These are phyloP conservation scores for Solanum appendiculatum DNA, from an alignment of 257 asterid species.

Conservation along the genomic window DNA sequence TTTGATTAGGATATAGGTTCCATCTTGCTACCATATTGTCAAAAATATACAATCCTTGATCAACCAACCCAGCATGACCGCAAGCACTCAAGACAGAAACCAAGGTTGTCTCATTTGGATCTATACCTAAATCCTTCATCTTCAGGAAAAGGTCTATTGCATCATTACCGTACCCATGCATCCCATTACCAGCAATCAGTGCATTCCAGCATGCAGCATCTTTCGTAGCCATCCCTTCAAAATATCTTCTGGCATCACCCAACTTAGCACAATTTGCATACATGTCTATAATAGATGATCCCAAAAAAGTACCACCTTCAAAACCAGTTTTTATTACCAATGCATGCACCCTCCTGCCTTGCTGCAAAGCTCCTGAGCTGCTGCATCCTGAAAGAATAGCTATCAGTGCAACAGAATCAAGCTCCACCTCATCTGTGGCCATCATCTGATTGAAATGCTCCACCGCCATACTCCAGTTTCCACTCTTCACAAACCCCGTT, in stretches of 20 bases:
- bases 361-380: constrained; percentile 45
- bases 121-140: constrained; percentile 23
- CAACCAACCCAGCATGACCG: constrained; percentile 38
- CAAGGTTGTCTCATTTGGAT: constrained; percentile 39
- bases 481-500: constrained; percentile 39
- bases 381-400: constrained; percentile 47
- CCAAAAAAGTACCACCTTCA: constrained; percentile 32
- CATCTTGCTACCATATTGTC: constrained; percentile 25
- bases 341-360: constrained; percentile 40
- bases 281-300: constrained; percentile 48
- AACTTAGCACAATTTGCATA: constrained; percentile 40
- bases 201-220: constrained; percentile 59
- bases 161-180: constrained; percentile 30
- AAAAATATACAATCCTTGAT: constrained; percentile 40
- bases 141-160: constrained; percentile 24
- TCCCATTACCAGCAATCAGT: constrained; percentile 46
- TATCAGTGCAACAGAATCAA: constrained; percentile 36
- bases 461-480: constrained; percentile 25
- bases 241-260: constrained; percentile 19
- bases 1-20: constrained; percentile 27
- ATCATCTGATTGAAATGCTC: constrained; percentile 42
- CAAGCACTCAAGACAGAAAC: constrained; percentile 47
- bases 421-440: constrained; percentile 10
- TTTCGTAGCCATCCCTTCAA: constrained; percentile 24
- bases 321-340: constrained; percentile 36